These are phyloP conservation scores for Parmelia sp. DNA, from an alignment of 495 filamentous ascomycete genomes.

Conservation along the genomic window DNA sequence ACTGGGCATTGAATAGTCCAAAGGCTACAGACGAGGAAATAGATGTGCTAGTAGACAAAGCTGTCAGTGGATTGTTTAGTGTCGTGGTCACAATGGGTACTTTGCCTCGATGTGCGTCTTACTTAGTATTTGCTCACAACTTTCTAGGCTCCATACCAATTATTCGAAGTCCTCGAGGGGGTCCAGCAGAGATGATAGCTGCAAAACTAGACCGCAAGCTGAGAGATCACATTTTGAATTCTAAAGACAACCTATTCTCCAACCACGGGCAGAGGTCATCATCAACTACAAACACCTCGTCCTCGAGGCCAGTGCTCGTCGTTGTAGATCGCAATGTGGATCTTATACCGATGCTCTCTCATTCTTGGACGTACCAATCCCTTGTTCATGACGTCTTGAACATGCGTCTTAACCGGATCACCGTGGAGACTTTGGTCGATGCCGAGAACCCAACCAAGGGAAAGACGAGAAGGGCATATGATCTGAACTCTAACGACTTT, in stretches of 20 bases:
- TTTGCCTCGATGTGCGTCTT: constrained; percentile 20
- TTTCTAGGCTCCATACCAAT: constrained; percentile 77
- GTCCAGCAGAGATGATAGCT: constrained; percentile 89
- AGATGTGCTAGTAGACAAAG: constrained; percentile 76
- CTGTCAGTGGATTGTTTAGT: constrained; percentile 91
- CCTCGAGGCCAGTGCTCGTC: constrained; percentile 74
- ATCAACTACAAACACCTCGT: constrained; percentile 47
- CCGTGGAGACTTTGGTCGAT: constrained; percentile 73
- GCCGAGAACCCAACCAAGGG: constrained; percentile 66
- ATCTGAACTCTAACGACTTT: constrained; percentile 85
- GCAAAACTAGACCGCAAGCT: constrained; percentile 92
- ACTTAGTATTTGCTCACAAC: constrained; percentile 1
- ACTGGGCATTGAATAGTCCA: constrained; percentile 90
- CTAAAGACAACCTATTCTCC: constrained; percentile 91
- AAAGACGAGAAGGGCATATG: constrained; percentile 75
- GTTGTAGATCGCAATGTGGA: constrained; percentile 94
- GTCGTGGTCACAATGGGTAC: constrained; percentile 94
- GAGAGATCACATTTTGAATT: constrained; percentile 93
- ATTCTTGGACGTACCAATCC: constrained; percentile 98
- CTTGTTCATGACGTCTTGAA: constrained; percentile 90
- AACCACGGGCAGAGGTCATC: constrained; percentile 47
- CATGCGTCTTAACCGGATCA: constrained; percentile 95
- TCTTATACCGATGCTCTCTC: constrained; percentile 94
- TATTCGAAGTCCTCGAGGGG: constrained; percentile 84
- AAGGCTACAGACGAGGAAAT: constrained; percentile 85